A percentile compares a stretch with the other conserved stretches of the same genome.
Conservation (phyloP, 1,284 basidiomycete genomes). For the Thelephora terrestris region DNA sequence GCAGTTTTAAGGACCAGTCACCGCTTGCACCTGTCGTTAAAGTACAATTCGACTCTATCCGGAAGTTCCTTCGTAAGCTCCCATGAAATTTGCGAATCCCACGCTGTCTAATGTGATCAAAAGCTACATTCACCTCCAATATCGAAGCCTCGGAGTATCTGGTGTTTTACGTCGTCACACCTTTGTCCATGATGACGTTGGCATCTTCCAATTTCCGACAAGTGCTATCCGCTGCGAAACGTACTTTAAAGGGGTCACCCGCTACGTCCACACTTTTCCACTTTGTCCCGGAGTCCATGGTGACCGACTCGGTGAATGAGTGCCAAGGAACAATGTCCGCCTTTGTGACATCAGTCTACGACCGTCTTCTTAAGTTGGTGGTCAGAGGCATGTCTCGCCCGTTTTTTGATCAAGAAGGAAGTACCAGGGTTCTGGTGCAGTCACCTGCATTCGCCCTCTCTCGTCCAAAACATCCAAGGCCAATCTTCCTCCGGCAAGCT, state of each 20-base stretch:
- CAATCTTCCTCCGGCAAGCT: slow-evolving; percentile 34
- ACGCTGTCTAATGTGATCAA: not conserved
- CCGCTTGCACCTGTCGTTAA: slow-evolving; percentile 29
- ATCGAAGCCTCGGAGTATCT: slow-evolving; percentile 26
- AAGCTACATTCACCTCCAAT: slow-evolving; percentile 21
- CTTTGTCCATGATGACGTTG: slow-evolving; percentile 44
- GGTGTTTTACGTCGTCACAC: slow-evolving; percentile 61
- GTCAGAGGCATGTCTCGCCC: slow-evolving; percentile 48
- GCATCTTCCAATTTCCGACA: slow-evolving; percentile 55
- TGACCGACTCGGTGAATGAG: not conserved
- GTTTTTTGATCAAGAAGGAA: slow-evolving; percentile 30
- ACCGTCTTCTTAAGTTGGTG: slow-evolving; percentile 53
- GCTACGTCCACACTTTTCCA: slow-evolving; percentile 47
- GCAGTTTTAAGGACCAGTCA: slow-evolving; percentile 40
- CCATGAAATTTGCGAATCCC: not conserved
- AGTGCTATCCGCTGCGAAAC: slow-evolving; percentile 48
- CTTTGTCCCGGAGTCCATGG: slow-evolving; percentile 50
- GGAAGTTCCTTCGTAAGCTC: slow-evolving; percentile 48
- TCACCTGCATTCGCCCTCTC: slow-evolving; percentile 58
- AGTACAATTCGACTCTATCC: slow-evolving; percentile 52
- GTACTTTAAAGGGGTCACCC: slow-evolving; percentile 35
- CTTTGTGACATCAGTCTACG: slow-evolving; percentile 56
- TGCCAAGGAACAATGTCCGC: slow-evolving; percentile 24
- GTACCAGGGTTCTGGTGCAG: slow-evolving; percentile 41
- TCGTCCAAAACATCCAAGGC: slow-evolving; percentile 32